Base-by-base conservation (phyloP, 1,139 yeast species). In the Magnusiomyces starmeri region DNA sequence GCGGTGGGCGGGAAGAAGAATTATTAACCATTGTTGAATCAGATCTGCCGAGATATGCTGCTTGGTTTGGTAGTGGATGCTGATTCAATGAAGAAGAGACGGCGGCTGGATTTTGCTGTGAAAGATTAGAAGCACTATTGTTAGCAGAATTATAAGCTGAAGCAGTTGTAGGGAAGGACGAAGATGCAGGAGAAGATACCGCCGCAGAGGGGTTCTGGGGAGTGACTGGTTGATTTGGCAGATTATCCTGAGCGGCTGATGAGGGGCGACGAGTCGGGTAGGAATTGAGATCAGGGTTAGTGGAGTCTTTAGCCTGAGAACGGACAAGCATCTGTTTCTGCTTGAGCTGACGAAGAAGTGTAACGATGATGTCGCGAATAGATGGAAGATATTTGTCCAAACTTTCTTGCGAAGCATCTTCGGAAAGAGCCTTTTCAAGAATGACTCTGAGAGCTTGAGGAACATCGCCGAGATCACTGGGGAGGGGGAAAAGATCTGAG, bases 331-430 rank as follows among this genome's bases (percentile, higher is more conserved):
- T 59, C 63, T 92, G 97, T 62, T 90, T 92, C 14, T 77, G 75
- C 67, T 92, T 92, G 64, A 94, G 73, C 60, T 82, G 88, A 60
- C 85, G 88, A 54, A 94, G 73, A 50, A 94, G 70, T 6, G 82
- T 82, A 10, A 89, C 95, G 53, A 94, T 88, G 42, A 92, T 88
- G 58, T 85, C 89, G 49, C 97, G 78, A 27, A 94, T 89, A 51
- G 81, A 79, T 0, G 98, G 97, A 42, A 90, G 72, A 64, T 85
- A 90, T 54, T 78, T 70, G 60, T 90, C 96, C 54, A 90, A 72
- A 48, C 85, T 85, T 52, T 82, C 87, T 61, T 86, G 95, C 2
- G 95, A 82, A 0, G 96, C 95, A 16, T 84, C 81, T 62, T 87
- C 92, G 54, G 95, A 80, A 8, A 94, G 72, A 0, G 98, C 95